Evolutionary conservation across 257 asterid genomes (phyloP).

Genomic region (Petrea volubilis): DNA sequence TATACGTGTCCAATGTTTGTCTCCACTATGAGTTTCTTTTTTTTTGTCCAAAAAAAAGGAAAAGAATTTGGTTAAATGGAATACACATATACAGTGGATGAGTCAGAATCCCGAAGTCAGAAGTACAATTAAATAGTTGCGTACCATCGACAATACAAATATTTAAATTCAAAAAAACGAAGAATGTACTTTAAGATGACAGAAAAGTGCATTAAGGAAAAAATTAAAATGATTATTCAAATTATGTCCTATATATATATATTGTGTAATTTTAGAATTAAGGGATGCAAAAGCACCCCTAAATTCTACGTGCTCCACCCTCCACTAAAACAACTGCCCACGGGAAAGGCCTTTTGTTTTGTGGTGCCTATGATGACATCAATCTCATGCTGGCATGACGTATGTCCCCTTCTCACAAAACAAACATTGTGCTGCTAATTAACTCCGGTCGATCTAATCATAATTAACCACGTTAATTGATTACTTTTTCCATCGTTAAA

Average conservation of each 20-base stretch:
- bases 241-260: too few relatives aligned
- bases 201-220: too few relatives aligned
- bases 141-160: too few relatives aligned
- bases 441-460: neutral
- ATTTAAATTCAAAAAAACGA: too few relatives aligned
- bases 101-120: too few relatives aligned
- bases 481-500: neutral
- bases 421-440: neutral
- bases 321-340: constrained; percentile 30
- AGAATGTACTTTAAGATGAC: too few relatives aligned
- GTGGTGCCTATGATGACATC: constrained; percentile 59
- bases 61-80: too few relatives aligned
- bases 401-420: neutral
- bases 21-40: neutral
- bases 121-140: too few relatives aligned
- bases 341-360: constrained; percentile 12
- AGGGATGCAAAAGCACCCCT: too few relatives aligned
- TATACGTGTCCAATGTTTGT: neutral
- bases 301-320: constrained; percentile 38
- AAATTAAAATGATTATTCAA: too few relatives aligned
- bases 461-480: neutral
- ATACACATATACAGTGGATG: too few relatives aligned
- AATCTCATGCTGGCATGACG: constrained; percentile 66
- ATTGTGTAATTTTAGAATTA: too few relatives aligned
- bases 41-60: neutral